Base-by-base conservation (phyloP, 1,284 basidiomycete species). In the Ceratorhiza oryzae-sativae region DNA sequence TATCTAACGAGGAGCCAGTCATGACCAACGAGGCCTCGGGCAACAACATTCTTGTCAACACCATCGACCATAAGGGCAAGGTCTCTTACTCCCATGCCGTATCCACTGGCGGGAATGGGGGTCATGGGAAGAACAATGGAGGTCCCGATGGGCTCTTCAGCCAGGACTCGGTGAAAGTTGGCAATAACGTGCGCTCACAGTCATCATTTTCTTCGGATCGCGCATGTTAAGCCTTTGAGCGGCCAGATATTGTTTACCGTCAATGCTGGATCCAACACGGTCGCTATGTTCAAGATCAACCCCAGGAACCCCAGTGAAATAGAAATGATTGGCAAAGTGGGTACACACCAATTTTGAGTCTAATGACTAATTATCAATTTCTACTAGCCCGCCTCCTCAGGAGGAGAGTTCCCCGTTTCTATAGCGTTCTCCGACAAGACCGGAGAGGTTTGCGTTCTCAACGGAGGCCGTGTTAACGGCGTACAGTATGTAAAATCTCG, bases 401-500 rank as follows among this genome's bases (percentile, higher is more conserved):
- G 81, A 2, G 84, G 85, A 30, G 82, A 86, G 71, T 86, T 86
- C 79, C 85, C 85, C 12, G 78, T 85, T 63, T 83, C 84, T 0
- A 73, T 85, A 10, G 82, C 83, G 4, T 80, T 85, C 75, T 84
- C 72, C n/a, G 56, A 59, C 34, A 78, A 77, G 12, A 82, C 82
- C 8, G 79, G 77, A 61, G 79, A 75, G 49, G 77, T 84, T 27
- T 86, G 84, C 74, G 81, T 81, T 3, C 77, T 86, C 39, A 86
- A 86, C 76, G 82, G 83, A 39, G 85, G 85, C 15, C 75, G 75
- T 20, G 77, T 83, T 36, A 85, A 85, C 75, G 82, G 84, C 55
- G 83, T 86, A 72, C 82, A 79, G 84, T 85, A 74, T 61, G 74
- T 67, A n/a, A n/a, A n/a, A n/a, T n/a, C n/a, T n/a, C n/a, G n/a